Base-by-base conservation (phyloP, 345 rosid species). In the Brassica rapa region DNA sequence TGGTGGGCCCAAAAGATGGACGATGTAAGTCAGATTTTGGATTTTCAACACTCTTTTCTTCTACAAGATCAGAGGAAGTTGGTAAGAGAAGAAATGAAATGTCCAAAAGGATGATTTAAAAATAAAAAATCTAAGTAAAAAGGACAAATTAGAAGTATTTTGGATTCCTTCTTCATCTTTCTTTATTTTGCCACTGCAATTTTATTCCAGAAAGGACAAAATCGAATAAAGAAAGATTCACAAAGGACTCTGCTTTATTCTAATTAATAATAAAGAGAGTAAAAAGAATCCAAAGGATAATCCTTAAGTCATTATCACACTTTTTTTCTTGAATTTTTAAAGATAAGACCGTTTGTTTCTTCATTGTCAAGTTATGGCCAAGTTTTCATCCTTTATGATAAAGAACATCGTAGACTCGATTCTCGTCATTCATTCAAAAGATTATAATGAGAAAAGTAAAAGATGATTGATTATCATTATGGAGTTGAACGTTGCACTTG, bases 181-280 rank as follows among this genome's bases (percentile, higher is more conserved):
- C 69, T 79, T 49, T 74, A 66, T 53, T 30, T 33, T 73, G 46
- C 62, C 74, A 68, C 60, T 74, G 51, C 8, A 53, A 24, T 10
- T 12, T 24, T 32, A 63, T 66, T 64, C 55, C 33, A 62, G 27
- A 53, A 72, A 6, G 43, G 15, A 7, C 0, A 15, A 37, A 71
- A 73, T 51, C 15, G 60, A 73, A 73, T 69, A 80, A 80, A 74
- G 39, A 80, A 63, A 74, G 70, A 74, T 80, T 74, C 72, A 69
- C 75, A 70, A 80, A 80, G 63, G 67, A 69, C 66, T 80, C 71
- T 62, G 72, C 80, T 80, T 80, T 80, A 80, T 75, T 80, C 76
- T 64, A 25, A 25, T 25, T 25, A 75, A 19, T 19, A 19, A 19
- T 19, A 19, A 75, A 80, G 83, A 75, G 41, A 32, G 80, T 71